Evolutionary conservation across 495 filamentous ascomycete species (phyloP).

Genomic region (Viridothelium virens): DNA sequence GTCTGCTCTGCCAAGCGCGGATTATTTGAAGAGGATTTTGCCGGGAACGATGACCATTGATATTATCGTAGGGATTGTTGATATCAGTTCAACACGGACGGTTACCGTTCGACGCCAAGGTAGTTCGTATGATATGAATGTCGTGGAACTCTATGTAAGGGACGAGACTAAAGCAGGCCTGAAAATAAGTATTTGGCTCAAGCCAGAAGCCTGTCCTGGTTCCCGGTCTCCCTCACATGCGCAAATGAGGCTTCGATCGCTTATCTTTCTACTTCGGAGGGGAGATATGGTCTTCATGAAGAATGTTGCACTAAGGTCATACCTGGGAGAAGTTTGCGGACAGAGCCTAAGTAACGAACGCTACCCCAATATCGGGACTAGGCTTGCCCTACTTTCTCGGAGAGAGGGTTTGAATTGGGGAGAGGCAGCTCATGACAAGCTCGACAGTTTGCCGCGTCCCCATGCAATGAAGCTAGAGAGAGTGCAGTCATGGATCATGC

Average conservation of each 20-base stretch:
- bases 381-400: constrained; percentile 58
- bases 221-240: constrained; percentile 11
- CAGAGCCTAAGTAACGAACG: constrained; percentile 44
- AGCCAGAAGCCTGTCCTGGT: constrained; percentile 16
- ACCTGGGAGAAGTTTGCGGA: constrained; percentile 67
- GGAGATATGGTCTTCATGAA: constrained; percentile 68
- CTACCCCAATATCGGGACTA: constrained; percentile 61
- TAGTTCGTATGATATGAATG: constrained; percentile 42
- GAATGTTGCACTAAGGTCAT: constrained; percentile 68
- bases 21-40: constrained; percentile 57
- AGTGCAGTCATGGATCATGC: neutral
- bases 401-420: constrained; percentile 27
- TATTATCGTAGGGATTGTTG: constrained; percentile 69
- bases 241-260: constrained; percentile 27
- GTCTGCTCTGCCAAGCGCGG: constrained; percentile 59
- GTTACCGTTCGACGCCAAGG: constrained; percentile 45
- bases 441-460: neutral
- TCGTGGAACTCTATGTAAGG: constrained; percentile 73
- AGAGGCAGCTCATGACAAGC: constrained; percentile 16
- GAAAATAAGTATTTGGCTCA: constrained; percentile 75
- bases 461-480: neutral
- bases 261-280: constrained; percentile 47
- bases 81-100: constrained; percentile 57
- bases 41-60: constrained; percentile 77
- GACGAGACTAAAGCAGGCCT: constrained; percentile 83